phyloP scores from a whole-genome alignment of 1,284 basidiomycete genomes.

The Marasmius oreades region DNA sequence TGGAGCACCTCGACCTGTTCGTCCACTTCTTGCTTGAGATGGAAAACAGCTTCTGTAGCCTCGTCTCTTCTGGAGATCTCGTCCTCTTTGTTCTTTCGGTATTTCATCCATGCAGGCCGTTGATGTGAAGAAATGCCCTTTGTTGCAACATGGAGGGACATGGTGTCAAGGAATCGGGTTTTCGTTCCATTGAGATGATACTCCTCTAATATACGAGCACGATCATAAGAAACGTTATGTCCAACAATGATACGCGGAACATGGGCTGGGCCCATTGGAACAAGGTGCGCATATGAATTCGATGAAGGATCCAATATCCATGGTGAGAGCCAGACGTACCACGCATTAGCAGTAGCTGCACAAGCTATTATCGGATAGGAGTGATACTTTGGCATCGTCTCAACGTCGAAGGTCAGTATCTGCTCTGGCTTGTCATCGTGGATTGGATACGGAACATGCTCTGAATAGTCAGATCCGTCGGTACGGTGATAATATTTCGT shows the following conservation, averaged over 20 bases:
- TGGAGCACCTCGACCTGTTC: slow-evolving; percentile 31
- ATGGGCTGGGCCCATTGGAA: slow-evolving; percentile 62
- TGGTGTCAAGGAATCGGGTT: slow-evolving; percentile 91
- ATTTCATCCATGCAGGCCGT: slow-evolving; percentile 88
- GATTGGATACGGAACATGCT: slow-evolving; percentile 59
- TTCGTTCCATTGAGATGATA: slow-evolving; percentile 70
- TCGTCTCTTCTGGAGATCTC: slow-evolving; percentile 53
- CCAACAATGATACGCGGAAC: slow-evolving; percentile 76
- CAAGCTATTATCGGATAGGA: slow-evolving; percentile 89
- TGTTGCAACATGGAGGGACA: slow-evolving; percentile 93
- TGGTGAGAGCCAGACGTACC: slow-evolving; percentile 97
- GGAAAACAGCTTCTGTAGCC: slow-evolving; percentile 51
- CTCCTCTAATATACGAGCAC: slow-evolving; percentile 82
- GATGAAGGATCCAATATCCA: slow-evolving; percentile 76
- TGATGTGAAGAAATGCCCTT: slow-evolving; percentile 96
- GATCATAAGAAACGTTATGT: slow-evolving; percentile 95
- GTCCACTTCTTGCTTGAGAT: slow-evolving; percentile 45
- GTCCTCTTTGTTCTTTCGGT: slow-evolving; percentile 63
- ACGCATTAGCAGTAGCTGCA: slow-evolving; percentile 78
- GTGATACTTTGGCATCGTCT: slow-evolving; percentile 84
- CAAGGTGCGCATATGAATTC: slow-evolving; percentile 64
- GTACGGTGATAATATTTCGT: slow-evolving; percentile 72
- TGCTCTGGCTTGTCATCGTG: slow-evolving; percentile 64
- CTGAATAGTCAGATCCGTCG: slow-evolving; percentile 66
- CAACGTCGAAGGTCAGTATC: slow-evolving; percentile 89